Percentiles rank a stretch among this genome's conserved stretches.
These are phyloP conservation scores for Phanerochaete carnosa DNA, from an alignment of 768 basidiomycete genomes.

Conservation along the genomic window DNA sequence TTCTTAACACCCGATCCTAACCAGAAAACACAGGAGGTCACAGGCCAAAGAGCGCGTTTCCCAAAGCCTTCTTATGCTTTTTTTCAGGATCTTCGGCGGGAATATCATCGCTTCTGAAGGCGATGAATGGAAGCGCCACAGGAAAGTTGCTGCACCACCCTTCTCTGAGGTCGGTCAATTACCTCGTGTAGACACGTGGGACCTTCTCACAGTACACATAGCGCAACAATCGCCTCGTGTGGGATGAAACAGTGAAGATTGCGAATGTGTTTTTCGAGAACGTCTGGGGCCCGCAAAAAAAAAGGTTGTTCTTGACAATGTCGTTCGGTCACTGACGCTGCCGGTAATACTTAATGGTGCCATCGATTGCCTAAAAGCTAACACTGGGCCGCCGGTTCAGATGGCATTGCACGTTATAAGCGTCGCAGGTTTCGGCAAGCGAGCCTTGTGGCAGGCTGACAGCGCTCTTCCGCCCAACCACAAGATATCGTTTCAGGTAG, in stretches of 20 bases:
- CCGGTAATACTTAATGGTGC: too few relatives aligned
- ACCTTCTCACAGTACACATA: not conserved
- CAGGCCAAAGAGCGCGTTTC: conserved; percentile 46
- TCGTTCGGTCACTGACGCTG: conserved; percentile 28
- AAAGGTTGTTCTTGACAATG: conserved; percentile 41
- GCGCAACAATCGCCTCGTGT: conserved; percentile 41
- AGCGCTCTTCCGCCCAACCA: conserved; percentile 40
- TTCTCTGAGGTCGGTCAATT: conserved; percentile 54
- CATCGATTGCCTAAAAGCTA: not conserved
- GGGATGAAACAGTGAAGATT: conserved; percentile 33
- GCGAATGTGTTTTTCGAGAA: conserved; percentile 32
- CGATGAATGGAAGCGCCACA: conserved; percentile 62
- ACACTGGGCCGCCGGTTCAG: conserved; percentile 27
- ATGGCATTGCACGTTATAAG: conserved; percentile 54
- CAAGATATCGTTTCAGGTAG: conserved; percentile 25
- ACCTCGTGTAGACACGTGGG: conserved; percentile 3
- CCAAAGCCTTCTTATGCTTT: conserved; percentile 54
- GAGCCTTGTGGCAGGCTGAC: conserved; percentile 46
- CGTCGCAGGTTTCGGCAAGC: conserved; percentile 52
- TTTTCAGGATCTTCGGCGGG: conserved; percentile 47
- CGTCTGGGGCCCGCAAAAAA: conserved; percentile 43
- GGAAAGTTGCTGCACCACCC: conserved; percentile 58
- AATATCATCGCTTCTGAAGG: conserved; percentile 68
- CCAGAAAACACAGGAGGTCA: conserved; percentile 41
- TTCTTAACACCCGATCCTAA: not conserved